phyloP scores from a whole-genome alignment of 2,329 filamentous ascomycete species.

The Thyridium curvatum region DNA sequence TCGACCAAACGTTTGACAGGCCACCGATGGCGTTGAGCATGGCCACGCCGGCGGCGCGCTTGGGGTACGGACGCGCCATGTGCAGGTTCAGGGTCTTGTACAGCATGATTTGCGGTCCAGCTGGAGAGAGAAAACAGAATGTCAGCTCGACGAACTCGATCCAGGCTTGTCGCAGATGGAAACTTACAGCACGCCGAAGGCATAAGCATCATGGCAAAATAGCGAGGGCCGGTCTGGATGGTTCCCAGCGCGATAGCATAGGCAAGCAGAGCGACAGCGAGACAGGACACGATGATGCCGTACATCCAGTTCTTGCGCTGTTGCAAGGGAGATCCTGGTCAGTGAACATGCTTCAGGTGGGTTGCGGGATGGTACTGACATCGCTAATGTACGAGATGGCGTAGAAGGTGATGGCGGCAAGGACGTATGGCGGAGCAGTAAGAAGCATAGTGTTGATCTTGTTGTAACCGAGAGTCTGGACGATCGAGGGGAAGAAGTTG shows the following conservation, averaged over 20 bases:
- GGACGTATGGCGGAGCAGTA: conserved; percentile 38
- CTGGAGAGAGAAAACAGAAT: conserved; percentile 18
- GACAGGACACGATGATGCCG: conserved; percentile 24
- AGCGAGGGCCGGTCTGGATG: conserved; percentile 28
- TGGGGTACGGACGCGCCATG: conserved; percentile 31
- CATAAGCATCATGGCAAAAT: conserved; percentile 36
- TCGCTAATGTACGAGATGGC: conserved; percentile 21
- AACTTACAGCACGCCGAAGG: conserved; percentile 19
- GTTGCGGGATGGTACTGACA: conserved; percentile 5
- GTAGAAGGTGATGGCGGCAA: conserved; percentile 26
- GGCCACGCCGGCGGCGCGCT: conserved; percentile 32
- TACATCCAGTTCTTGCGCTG: conserved; percentile 26
- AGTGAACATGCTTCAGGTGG: conserved; percentile 19
- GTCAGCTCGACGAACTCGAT: too few species aligned
- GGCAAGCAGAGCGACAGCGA: conserved; percentile 24
- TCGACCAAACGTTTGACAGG: conserved; percentile 25
- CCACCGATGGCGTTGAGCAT: conserved; percentile 30
- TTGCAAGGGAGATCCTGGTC: too few species aligned
- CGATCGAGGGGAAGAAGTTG: conserved; percentile 21
- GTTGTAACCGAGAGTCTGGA: conserved; percentile 22
- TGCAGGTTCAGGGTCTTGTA: conserved; percentile 28
- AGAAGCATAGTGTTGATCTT: conserved; percentile 34
- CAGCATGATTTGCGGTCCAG: conserved; percentile 31
- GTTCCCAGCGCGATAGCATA: conserved; percentile 30
- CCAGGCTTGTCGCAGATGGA: conserved; percentile 6